Evolutionary conservation across 768 basidiomycete species (phyloP).

Genomic region (Russula vinacea): DNA sequence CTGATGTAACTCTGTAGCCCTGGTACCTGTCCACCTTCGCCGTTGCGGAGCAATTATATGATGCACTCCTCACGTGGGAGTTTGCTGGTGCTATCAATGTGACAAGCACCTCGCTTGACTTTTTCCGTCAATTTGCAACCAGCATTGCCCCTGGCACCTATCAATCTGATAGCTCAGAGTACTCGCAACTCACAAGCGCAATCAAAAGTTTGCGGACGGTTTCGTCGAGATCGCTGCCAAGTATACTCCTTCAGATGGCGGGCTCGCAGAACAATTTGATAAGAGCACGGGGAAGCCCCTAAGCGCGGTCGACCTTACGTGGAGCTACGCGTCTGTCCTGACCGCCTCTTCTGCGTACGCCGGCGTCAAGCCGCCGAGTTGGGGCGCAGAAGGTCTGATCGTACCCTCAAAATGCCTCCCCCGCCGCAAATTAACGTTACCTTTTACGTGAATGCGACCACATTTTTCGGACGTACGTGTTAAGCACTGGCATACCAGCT

Average conservation of each 20-base stretch:
- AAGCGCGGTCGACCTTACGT: slow-evolving; percentile 67
- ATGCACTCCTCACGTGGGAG: slow-evolving; percentile 67
- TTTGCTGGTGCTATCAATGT: slow-evolving; percentile 49
- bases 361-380: slow-evolving; percentile 49
- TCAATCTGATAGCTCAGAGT: slow-evolving; percentile 46
- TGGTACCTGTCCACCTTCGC: slow-evolving; percentile 75
- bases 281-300: slow-evolving; percentile 49
- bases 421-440: slow-evolving; percentile 47
- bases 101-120: slow-evolving; percentile 60
- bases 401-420: slow-evolving; percentile 44
- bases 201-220: slow-evolving; percentile 61
- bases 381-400: slow-evolving; percentile 63
- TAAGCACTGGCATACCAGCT: not conserved
- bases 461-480: slow-evolving; percentile 55
- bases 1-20: slow-evolving; percentile 42
- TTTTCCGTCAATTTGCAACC: slow-evolving; percentile 64
- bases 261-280: slow-evolving; percentile 62
- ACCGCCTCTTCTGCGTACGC: slow-evolving; percentile 59
- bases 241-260: slow-evolving; percentile 61
- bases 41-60: slow-evolving; percentile 77
- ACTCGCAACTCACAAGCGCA: slow-evolving; percentile 47
- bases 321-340: slow-evolving; percentile 70
- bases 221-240: slow-evolving; percentile 56
- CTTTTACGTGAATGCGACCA: slow-evolving; percentile 63
- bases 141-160: slow-evolving; percentile 54